Percentiles rank a stretch among this genome's conserved stretches.
These are phyloP conservation scores for Mycena indigotica DNA, from an alignment of 768 basidiomycete genomes.

Conservation along the genomic window DNA sequence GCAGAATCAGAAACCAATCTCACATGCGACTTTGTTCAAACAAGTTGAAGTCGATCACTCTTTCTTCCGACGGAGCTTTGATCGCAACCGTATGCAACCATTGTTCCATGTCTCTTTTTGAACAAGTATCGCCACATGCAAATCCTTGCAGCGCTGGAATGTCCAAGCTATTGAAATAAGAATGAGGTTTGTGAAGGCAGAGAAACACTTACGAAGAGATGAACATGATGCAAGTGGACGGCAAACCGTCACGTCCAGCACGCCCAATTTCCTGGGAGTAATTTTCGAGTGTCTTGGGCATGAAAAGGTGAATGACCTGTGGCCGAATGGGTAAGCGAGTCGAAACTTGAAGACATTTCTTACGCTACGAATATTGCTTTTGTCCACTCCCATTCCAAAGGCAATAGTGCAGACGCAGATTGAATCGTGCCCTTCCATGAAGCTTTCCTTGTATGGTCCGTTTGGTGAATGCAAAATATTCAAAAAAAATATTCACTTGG, in stretches of 20 bases:
- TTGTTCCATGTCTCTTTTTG: slow-evolving; percentile 37
- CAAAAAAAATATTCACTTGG: slow-evolving; percentile 27
- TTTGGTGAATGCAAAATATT: neutral
- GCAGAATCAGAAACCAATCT: slow-evolving; percentile 4
- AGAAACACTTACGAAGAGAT: slow-evolving; percentile 21
- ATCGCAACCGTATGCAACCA: slow-evolving; percentile 44
- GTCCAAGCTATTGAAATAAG: slow-evolving; percentile 26
- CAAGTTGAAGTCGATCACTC: slow-evolving; percentile 42
- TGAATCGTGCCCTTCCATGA: slow-evolving; percentile 41
- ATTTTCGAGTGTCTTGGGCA: slow-evolving; percentile 51
- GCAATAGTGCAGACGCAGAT: slow-evolving; percentile 49
- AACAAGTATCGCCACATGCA: slow-evolving; percentile 49
- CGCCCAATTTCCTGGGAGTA: slow-evolving; percentile 50
- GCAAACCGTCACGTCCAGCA: slow-evolving; percentile 44
- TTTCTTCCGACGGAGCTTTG: slow-evolving; percentile 38
- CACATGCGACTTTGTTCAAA: slow-evolving; percentile 43
- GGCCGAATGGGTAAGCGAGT: neutral
- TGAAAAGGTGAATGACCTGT: slow-evolving; percentile 42
- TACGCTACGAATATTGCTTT: slow-evolving; percentile 41
- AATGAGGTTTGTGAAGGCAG: neutral
- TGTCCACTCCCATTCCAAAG: slow-evolving; percentile 51
- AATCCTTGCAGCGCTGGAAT: slow-evolving; percentile 52
- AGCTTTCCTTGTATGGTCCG: slow-evolving; percentile 21
- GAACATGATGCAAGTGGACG: slow-evolving; percentile 49
- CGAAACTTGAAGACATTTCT: neutral